Percentiles rank a stretch among this genome's conserved stretches.
Conservation (phyloP, 352 stramenopile species). For the Discostella stelligera region DNA sequence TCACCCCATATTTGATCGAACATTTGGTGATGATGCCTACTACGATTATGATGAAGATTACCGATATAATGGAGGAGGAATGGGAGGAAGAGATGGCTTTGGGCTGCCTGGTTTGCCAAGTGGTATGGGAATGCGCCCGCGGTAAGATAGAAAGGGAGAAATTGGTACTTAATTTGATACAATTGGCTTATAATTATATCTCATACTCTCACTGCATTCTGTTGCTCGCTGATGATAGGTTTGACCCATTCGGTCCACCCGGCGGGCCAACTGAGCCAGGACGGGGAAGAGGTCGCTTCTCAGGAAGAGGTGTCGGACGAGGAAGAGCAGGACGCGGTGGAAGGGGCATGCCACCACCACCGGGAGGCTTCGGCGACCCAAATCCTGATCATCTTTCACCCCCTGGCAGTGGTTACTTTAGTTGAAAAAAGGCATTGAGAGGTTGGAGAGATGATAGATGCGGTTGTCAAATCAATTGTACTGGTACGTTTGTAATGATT, state of each 20-base stretch:
- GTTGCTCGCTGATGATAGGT: conserved; percentile 16
- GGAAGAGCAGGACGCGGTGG: conserved; percentile 21
- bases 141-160: conserved; percentile 9
- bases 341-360: conserved; percentile 21
- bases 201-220: too few species aligned
- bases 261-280: conserved; percentile 46
- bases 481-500: neutral
- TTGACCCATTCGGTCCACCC: conserved; percentile 66
- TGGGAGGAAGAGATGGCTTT: conserved; percentile 19
- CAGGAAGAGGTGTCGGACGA: conserved; percentile 14
- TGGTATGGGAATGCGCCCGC: conserved; percentile 63
- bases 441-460: too few species aligned
- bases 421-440: conserved; percentile 17
- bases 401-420: conserved; percentile 49
- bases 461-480: neutral
- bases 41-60: conserved; percentile 29
- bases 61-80: neutral
- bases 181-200: neutral
- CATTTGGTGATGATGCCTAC: conserved; percentile 34
- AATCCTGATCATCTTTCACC: conserved; percentile 76
- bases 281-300: conserved; percentile 20
- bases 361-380: conserved; percentile 55
- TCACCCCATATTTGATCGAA: conserved; percentile 72
- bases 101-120: conserved; percentile 37
- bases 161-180: neutral